A percentile compares a stretch with the other conserved stretches of the same genome.
These are phyloP conservation scores for Pascua sp. DNA, from an alignment of 1,284 basidiomycete genomes.

Conservation along the genomic window DNA sequence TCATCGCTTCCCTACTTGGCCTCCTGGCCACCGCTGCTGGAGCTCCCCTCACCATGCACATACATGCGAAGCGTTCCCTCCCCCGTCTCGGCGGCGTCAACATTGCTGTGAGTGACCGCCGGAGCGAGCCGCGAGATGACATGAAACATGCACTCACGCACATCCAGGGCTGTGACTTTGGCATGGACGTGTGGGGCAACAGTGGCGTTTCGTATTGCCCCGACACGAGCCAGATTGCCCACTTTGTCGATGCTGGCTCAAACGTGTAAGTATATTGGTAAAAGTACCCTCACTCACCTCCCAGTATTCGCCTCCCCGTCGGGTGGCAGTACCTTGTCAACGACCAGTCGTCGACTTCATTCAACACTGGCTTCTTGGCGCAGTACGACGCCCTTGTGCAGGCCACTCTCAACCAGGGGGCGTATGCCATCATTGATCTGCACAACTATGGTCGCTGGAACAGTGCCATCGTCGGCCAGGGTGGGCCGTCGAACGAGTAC, in stretches of 20 bases:
- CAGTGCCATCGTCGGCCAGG: constrained; percentile 54
- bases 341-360: constrained; percentile 28
- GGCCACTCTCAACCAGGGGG: constrained; percentile 53
- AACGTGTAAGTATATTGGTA: constrained; percentile 25
- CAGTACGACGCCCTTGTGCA: constrained; percentile 54
- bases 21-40: constrained; percentile 13
- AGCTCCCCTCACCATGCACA: constrained; percentile 1
- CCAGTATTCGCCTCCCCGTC: constrained; percentile 51
- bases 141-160: constrained; percentile 16
- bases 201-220: constrained; percentile 42
- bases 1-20: constrained; percentile 7
- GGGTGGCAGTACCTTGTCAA: constrained; percentile 60
- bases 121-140: constrained; percentile 3
- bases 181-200: constrained; percentile 28
- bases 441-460: constrained; percentile 49
- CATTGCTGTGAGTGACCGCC: constrained; percentile 32
- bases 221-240: constrained; percentile 57
- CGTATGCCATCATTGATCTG: constrained; percentile 57
- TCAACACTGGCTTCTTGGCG: constrained; percentile 54
- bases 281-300: constrained; percentile 3
- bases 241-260: constrained; percentile 52
- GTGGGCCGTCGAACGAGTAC: constrained; percentile 57
- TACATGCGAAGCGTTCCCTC: constrained; percentile 24
- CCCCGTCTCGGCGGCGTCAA: constrained; percentile 38
- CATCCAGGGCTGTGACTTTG: constrained; percentile 39